Evolutionary conservation across 257 asterid genomes (phyloP), one percentile per base, ranked within the genome.

Genomic region (Primulina tabacum): DNA sequence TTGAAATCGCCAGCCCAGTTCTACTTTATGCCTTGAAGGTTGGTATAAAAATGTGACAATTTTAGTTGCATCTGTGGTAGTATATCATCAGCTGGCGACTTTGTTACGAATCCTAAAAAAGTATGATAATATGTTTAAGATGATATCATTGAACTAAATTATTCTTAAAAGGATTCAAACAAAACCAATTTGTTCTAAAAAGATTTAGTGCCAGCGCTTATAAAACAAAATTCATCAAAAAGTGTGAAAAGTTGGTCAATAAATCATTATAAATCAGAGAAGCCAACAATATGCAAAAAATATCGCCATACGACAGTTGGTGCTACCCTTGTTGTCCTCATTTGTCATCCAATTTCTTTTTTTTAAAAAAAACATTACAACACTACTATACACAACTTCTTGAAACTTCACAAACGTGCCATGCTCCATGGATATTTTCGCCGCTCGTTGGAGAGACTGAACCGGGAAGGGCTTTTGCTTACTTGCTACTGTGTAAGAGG

Each of bases 401-500:
- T 47, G 55, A 14, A 14, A 14, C 55, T 47, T 47, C 18, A 14
- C n/a, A 47, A 47, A 14, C 29, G 0, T 62, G 29, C 6, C 6
- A 34, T 62, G 26, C 29, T 62, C 12, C 8, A 50, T 17, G 57
- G 21, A 50, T 50, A 50, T 50, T 50, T 16, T 50, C 8, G 57
- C 38, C 6, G 34, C 26, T 17, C 29, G 16, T 62, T 7, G 50
- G 24, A 69, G 38, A 38, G 58, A 21, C 2, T 8, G 11, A 4
- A 37, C 8, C 8, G 3, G 57, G 57, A 2, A 50, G 57, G 57
- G 8, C 20, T 16, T 16, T 1, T 47, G 16, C 3, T 16, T 14
- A 6, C 12, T 8, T 57, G 52, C 75, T 84, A 93, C 73, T 93
- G 96, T 12, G 94, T 81, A 64, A 93, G 95, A 57, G 97, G 92